Evolutionary conservation across 1,284 basidiomycete species (phyloP), one percentile per base, ranked within the genome.

Genomic region (Ceratobasidium sp.): DNA sequence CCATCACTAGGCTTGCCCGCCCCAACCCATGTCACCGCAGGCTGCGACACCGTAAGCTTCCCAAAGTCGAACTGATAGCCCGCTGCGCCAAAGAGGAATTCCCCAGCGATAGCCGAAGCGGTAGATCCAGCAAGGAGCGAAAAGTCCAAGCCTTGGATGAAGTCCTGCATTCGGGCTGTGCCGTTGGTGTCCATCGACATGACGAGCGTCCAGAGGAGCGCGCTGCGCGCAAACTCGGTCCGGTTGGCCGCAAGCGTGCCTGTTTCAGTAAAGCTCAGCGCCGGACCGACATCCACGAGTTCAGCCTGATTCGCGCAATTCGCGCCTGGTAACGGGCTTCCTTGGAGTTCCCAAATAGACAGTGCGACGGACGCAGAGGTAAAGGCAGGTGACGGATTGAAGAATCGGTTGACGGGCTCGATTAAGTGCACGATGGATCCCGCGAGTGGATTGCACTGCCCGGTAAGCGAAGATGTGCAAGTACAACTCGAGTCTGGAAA

Each of bases 11-110:
- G 86, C 50, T 86, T 82, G 0, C 85, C 87, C 64, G 85, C 79
- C n/a, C 75, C 76, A 6, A 79, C 74, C 77, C 89, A 91, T 0
- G 83, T 83, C 2, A 83, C 80, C 21, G 79, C 74, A 14, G 84
- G 84, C 46, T 82, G 81, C 1, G 79, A 79, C 18, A 89, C 79
- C 26, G 83, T 84, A 78, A 88, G 88, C 5, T 82, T 78, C 23
- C 87, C 88, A 76, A 90, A 89, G 78, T 91, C 83, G 78, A 87
- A 90, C 23, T 76, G 81, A 76, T 84, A 89, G 1, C 88, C 89
- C 16, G 85, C 84, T 14, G 81, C 80, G 5, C 79, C 81, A 14
- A 81, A 83, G 11, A 82, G 77, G 76, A 88, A 88, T 23, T 73
- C 71, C 13, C 79, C 77, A 21, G 79, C 76, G 1, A 76, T 50